These are phyloP conservation scores for Murraya paniculata DNA, from an alignment of 345 rosid genomes.

Conservation along the genomic window DNA sequence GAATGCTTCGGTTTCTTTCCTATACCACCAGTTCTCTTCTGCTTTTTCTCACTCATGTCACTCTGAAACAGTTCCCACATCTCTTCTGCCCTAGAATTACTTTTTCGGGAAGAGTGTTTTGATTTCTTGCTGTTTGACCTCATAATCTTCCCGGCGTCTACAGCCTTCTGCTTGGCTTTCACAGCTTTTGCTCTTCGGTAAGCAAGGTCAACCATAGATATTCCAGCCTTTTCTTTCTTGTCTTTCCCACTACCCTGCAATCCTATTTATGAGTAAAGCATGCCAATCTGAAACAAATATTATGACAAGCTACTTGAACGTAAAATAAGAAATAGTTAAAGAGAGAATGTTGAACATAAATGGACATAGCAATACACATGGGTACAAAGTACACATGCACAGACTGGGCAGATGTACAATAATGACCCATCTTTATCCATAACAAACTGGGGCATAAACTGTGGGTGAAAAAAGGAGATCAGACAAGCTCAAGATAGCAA, in stretches of 20 bases:
- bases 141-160: slow-evolving; percentile 63
- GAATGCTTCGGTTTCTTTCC: slow-evolving; percentile 62
- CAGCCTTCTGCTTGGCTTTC: slow-evolving; percentile 71
- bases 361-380: neutral
- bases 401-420: neutral
- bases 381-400: neutral
- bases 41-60: slow-evolving; percentile 78
- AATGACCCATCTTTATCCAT: neutral
- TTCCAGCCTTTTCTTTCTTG: slow-evolving; percentile 60
- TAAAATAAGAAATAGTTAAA: neutral
- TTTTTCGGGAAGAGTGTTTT: slow-evolving; percentile 41
- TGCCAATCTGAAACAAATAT: slow-evolving; percentile 3
- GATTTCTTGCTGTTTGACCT: slow-evolving; percentile 41
- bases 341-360: neutral
- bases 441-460: neutral
- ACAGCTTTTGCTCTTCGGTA: slow-evolving; percentile 86
- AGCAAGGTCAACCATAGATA: slow-evolving; percentile 71
- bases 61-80: slow-evolving; percentile 77
- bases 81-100: slow-evolving; percentile 67
- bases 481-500: neutral
- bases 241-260: slow-evolving; percentile 48
- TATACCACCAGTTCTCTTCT: slow-evolving; percentile 36
- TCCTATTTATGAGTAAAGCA: neutral
- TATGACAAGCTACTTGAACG: neutral
- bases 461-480: neutral